Base-by-base conservation (phyloP, 371 early-diverging fungal species). In the Actinomortierella ambigua region DNA sequence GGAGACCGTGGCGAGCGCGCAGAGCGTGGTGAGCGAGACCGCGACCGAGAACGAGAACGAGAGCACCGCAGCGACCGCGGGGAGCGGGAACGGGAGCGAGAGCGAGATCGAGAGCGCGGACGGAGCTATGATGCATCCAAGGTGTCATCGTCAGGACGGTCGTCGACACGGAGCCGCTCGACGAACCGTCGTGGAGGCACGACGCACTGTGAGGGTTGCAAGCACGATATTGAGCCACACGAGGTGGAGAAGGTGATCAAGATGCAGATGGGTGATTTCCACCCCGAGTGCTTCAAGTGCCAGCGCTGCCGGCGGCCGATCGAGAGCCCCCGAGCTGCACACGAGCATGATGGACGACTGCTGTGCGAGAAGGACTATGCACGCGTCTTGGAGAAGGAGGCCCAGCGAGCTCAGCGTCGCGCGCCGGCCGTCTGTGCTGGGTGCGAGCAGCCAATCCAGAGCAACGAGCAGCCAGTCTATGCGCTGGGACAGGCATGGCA, bases 331-430 rank as follows among this genome's bases (percentile, higher is more conserved):
- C 86, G 85, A 28, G 79, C 85, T 26, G 87, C 85, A 53, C 85
- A 84, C 69, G 86, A 89, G 52, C 77, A 87, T 57, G 83, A 86
- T 46, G 85, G 88, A 24, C 76, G 79, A 24, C 69, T 91, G 34
- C 87, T 90, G 42, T 93, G 94, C 65, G 93, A 93, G 68, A 79
- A 79, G 64, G 85, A 80, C 62, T 86, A 77, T 63, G 82, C 80
- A 59, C 84, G 82, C 3, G 78, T 83, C 18, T 67, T 81, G 58
- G 79, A 82, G 53, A 71, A 62, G 52, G 71, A 71, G 34, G 61
- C 68, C 14, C 65, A 64, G 17, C 68, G 75, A 29, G 54, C 8
- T 23, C 44, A 46, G 75, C 15, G 50, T 15, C 41, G 18, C 17
- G n/a, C 41, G 5, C 24, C 53, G 4, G 44, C 69, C 0, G 24